Evolutionary conservation across 768 basidiomycete genomes (phyloP), one percentile per base, ranked within the genome.

Genomic region (Mycena polygramma): DNA sequence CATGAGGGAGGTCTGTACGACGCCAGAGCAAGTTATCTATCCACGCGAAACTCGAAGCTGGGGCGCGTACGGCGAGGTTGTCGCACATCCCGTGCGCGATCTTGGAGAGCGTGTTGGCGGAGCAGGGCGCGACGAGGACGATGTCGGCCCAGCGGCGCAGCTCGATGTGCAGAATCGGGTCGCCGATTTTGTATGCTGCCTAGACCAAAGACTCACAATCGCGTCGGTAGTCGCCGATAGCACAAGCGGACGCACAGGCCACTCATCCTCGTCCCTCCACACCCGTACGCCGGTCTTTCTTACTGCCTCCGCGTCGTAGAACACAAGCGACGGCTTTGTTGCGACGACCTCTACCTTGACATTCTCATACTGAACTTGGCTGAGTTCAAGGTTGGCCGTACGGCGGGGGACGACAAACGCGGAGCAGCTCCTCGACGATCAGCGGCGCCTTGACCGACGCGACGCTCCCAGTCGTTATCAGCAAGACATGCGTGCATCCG

Each of bases 81-180:
- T 99, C 97, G 76, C 96, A 98, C 0, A 90, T 74, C 0, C 98
- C 97, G 51, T 90, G 86, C 0, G 96, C 93, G 62, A 99, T 92
- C 81, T 99, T 99, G 11, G 96, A 90, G 22, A 99, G 88, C 1
- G 96, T 97, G 79, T 98, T 98, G n/a, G 97, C 97, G 0, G 95
- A 96, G 77, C 96, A 98, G 0, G 98, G 98, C 0, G 95, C 95
- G 57, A 99, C 88, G 57, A 99, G 91, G 59, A 99, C 96, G 59
- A 98, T 82, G 76, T 99, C 96, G 53, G 97, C 96, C 98, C 98
- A 99, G 64, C 91, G 84, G 41, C 96, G 83, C 3, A 98, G 90
- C 81, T 99, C 96, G 66, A 99, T 99, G 80, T 99, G 98, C 35
- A 98, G 86, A 64, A 99, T 97, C 0, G 96, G 95, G 75, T 98